phyloP scores from a whole-genome alignment of 1,284 basidiomycete genomes.

The Tilletia caries region DNA sequence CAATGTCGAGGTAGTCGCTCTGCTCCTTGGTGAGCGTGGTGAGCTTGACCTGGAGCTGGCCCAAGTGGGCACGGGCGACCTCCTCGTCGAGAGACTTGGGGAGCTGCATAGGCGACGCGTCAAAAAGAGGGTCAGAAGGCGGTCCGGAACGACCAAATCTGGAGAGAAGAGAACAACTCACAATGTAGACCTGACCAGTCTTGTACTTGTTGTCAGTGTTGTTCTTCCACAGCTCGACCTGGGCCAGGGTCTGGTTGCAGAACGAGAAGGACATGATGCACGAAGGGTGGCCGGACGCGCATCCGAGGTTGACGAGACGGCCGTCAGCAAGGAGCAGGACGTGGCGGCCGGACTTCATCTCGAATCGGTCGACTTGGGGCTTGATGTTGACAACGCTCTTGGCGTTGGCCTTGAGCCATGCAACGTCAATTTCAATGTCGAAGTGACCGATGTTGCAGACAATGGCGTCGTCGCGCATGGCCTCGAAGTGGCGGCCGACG shows the following conservation, averaged over 20 bases:
- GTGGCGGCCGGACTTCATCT: constrained; percentile 68
- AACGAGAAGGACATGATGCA: constrained; percentile 99
- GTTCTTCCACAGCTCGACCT: constrained; percentile 96
- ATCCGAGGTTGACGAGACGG: constrained; percentile 98
- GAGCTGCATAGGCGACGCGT: constrained; percentile 64
- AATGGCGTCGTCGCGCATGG: constrained; percentile 97
- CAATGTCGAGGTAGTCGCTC: constrained; percentile 88
- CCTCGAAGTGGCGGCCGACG: constrained; percentile 82
- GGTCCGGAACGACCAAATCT: too few species aligned
- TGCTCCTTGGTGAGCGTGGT: constrained; percentile 75
- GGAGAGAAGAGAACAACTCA: too few species aligned
- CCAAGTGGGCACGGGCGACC: constrained; percentile 91
- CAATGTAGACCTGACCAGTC: constrained; percentile 58
- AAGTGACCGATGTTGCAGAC: constrained; percentile 99
- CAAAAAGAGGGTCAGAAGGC: too few species aligned
- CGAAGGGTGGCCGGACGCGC: constrained; percentile 60
- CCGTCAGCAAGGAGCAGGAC: constrained; percentile 96
- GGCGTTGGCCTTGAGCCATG: constrained; percentile 95
- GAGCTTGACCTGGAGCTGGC: constrained; percentile 87
- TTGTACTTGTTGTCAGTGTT: constrained; percentile 72
- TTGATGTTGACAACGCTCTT: constrained; percentile 85
- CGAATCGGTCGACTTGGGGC: constrained; percentile 98
- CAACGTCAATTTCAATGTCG: constrained; percentile 97
- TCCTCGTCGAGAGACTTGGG: constrained; percentile 98
- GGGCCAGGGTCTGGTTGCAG: constrained; percentile 95